Evolutionary conservation across 352 stramenopile species (phyloP).

Genomic region (Phytopythium helicoides): DNA sequence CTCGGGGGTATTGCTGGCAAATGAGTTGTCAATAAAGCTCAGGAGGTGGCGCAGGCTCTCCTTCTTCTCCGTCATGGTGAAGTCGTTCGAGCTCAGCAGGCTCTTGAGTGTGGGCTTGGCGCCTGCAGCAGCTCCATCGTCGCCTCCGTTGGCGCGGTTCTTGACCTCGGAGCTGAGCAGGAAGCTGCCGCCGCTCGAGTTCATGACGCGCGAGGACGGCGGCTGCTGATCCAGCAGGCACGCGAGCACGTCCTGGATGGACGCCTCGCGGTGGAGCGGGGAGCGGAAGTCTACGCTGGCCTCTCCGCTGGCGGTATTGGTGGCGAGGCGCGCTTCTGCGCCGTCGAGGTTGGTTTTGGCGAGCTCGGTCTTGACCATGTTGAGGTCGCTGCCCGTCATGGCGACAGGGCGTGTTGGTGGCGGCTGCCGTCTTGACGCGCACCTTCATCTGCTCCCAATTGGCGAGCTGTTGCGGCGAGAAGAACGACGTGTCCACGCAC

Average conservation of each 20-base stretch:
- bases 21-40: slow-evolving; percentile 84
- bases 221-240: slow-evolving; percentile 73
- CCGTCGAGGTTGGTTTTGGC: slow-evolving; percentile 18
- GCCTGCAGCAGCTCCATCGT: slow-evolving; percentile 16
- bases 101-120: slow-evolving; percentile 70
- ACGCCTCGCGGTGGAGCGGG: slow-evolving; percentile 66
- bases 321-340: slow-evolving; percentile 6
- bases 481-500: slow-evolving; percentile 81
- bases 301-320: slow-evolving; percentile 2
- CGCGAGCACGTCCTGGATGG: slow-evolving; percentile 74
- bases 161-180: slow-evolving; percentile 55
- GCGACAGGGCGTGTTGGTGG: slow-evolving; percentile 36
- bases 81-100: slow-evolving; percentile 78
- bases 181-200: slow-evolving; percentile 49
- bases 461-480: slow-evolving; percentile 63
- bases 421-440: slow-evolving; percentile 48
- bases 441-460: slow-evolving; percentile 84
- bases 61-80: slow-evolving; percentile 86
- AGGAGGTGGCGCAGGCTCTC: slow-evolving; percentile 77
- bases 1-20: slow-evolving; percentile 68
- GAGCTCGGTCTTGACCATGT: slow-evolving; percentile 41
- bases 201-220: slow-evolving; percentile 42
- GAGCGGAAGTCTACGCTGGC: slow-evolving; percentile 39
- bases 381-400: slow-evolving; percentile 27
- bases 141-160: slow-evolving; percentile 29